These are phyloP conservation scores for Crassisporium funariophilum DNA, from an alignment of 768 basidiomycete species.

Conservation along the genomic window DNA sequence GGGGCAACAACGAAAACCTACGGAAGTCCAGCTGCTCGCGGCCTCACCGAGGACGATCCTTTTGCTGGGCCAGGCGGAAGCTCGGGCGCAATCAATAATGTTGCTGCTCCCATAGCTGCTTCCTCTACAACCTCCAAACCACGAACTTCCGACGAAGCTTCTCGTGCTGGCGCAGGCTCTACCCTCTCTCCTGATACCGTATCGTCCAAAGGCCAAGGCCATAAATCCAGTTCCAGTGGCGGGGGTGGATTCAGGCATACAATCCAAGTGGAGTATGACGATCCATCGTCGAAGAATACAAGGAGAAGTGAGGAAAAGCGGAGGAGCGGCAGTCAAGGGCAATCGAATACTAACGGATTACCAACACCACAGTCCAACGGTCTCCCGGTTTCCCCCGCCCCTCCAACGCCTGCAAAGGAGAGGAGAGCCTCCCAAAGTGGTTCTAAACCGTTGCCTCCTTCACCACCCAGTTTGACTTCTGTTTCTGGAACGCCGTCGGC, in stretches of 20 bases:
- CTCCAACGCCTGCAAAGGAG: constrained; percentile 27
- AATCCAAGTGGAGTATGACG: constrained; percentile 95
- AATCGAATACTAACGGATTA: constrained; percentile 3
- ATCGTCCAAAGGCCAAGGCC: constrained; percentile 38
- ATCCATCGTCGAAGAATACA: constrained; percentile 37
- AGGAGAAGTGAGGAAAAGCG: constrained; percentile 36
- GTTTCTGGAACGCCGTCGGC: constrained; percentile 11
- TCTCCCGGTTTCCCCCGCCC: constrained; percentile 4
- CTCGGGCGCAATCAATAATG: constrained; percentile 16
- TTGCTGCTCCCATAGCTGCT: constrained; percentile 11
- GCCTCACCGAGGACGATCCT: constrained; percentile 68
- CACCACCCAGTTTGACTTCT: constrained; percentile 17
- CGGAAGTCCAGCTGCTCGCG: constrained; percentile 37
- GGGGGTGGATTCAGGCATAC: constrained; percentile 76
- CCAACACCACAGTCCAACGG: constrained; percentile 9
- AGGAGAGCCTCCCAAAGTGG: constrained; percentile 32
- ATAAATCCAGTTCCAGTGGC: constrained; percentile 50
- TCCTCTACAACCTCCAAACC: constrained; percentile 9
- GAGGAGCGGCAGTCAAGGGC: constrained; percentile 27
- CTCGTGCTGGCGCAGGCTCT: constrained; percentile 6
- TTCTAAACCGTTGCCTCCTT: constrained; percentile 37
- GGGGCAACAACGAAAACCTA: constrained; percentile 27
- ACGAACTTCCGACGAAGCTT: constrained; percentile 16
- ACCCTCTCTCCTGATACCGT: constrained; percentile 19
- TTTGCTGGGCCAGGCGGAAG: constrained; percentile 53